These are phyloP conservation scores for Phytopythium chamaehyphon DNA, from an alignment of 352 stramenopile genomes.

Conservation along the genomic window DNA sequence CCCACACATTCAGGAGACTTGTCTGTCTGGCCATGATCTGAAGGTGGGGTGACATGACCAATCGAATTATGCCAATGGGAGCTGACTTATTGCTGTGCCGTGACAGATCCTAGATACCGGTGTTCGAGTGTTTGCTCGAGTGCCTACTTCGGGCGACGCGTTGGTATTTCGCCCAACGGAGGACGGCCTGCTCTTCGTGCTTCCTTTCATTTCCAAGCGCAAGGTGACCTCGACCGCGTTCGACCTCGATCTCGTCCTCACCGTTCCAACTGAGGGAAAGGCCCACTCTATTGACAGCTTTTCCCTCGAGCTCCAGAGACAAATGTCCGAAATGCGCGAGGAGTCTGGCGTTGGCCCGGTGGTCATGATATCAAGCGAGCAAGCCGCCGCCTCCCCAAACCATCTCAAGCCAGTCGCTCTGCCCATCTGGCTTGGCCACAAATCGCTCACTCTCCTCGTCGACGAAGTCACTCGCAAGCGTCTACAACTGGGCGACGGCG, in stretches of 20 bases:
- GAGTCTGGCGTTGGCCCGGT: constrained; percentile 35
- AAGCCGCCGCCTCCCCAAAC: neutral
- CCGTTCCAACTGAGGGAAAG: constrained; percentile 13
- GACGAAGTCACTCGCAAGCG: constrained; percentile 50
- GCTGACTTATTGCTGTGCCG: neutral
- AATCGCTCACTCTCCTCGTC: constrained; percentile 41
- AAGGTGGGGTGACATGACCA: constrained; percentile 18
- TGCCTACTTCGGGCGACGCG: constrained; percentile 28
- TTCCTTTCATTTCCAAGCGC: constrained; percentile 84
- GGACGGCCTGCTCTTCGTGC: constrained; percentile 67
- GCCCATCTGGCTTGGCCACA: constrained; percentile 53
- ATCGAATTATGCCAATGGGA: neutral
- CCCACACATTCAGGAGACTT: constrained; percentile 36
- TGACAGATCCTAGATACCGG: constrained; percentile 83
- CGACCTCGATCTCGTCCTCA: constrained; percentile 22
- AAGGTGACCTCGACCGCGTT: constrained; percentile 10
- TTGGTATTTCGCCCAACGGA: constrained; percentile 75
- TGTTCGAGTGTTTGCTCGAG: constrained; percentile 83
- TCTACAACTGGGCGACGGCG: constrained; percentile 11
- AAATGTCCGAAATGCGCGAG: constrained; percentile 20
- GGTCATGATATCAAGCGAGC: constrained; percentile 28
- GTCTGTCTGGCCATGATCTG: constrained; percentile 50
- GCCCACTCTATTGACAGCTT: constrained; percentile 32
- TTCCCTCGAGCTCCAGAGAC: constrained; percentile 25
- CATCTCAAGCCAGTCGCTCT: constrained; percentile 21